Evolutionary conservation across 2,329 filamentous ascomycete species (phyloP), one percentile per base, ranked within the genome.

Genomic region (Scytalidium sp.): DNA sequence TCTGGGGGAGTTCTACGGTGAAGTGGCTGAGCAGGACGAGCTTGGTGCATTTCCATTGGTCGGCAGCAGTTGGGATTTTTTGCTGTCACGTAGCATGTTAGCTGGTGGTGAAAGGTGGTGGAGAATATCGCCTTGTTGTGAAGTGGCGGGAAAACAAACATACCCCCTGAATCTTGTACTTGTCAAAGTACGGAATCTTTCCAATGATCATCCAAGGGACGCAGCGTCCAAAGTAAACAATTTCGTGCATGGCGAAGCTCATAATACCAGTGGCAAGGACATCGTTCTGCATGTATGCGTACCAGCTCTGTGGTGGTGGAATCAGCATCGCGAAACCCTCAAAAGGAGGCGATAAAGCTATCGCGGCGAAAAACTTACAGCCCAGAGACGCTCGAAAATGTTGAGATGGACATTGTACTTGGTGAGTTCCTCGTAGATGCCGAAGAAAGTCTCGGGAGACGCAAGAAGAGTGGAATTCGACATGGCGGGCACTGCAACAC

Each of bases 271-370:
- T 99, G 52, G 94, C 94, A 55, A 99, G 84, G 48, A 88, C 86
- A 73, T 99, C 94, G 70, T 99, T 99, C 70, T 96, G 90, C 87
- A 97, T 96, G 80, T 85, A 99, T 15, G 93, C 82, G 70, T 99
- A 99, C 93, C 91, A 97, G 39, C 91, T 85, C 71, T 84, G 47
- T 10, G 25, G 19, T 23, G 50, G 39, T 47, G 49, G 52, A 43
- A 43, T 59, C 49, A 59, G 53, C 50, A 15, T 20, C 41, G 23
- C 21, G 36, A 15, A 22, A 21, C n/a, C 9, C 10, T 10, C 19
- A 27, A 22, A 49, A 47, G 44, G 42, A 49, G 39, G 25, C 5
- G 19, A 32, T 19, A 36, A 36, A 36, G 7, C 32, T n/a, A 36
- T n/a, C 43, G 43, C 23, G 40, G 29, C 56, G 49, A 49, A 53